Evolutionary conservation across 1,284 basidiomycete genomes (phyloP), one percentile per base, ranked within the genome.

Genomic region (Ceratobasidium sp.): DNA sequence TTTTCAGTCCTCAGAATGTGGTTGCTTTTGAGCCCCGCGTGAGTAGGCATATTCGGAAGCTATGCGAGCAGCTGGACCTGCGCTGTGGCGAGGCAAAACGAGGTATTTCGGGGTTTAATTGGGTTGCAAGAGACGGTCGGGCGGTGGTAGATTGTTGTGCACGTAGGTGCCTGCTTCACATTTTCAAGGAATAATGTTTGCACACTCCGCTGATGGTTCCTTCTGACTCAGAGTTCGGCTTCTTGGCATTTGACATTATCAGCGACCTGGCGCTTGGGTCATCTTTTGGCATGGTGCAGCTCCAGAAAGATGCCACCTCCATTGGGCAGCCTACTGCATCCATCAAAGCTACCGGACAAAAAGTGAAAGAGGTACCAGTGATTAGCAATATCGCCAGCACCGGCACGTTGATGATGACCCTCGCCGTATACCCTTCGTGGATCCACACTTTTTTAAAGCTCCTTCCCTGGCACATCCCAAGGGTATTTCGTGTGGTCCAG

Each of bases 281-380:
- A 67, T 74, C 81, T 2, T 81, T 84, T 68, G 82, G 81, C 17
- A 84, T 84, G 82, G 73, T 84, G 29, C 78, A 29, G 5, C 6
- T 13, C 10, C 52, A 54, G 32, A 29, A 20, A 5, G 52, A 54
- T 17, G 13, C 29, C 4, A 32, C 52, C 2, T 31, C 52, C 10
- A 32, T 31, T 12, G 5, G 13, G 13, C 17, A n/a, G 22, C 4
- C 42, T 4, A 45, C 42, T 20, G 42, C 17, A 45, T 17, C n/a
- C n/a, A n/a, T n/a, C n/a, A n/a, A n/a, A n/a, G n/a, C n/a, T n/a
- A n/a, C 38, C 17, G 38, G 17, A 40, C 8, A 17, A 40, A 40
- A 40, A 8, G 38, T 40, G 17, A 17, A 40, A 17, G 38, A 17
- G 38, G 38, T 45, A n/a, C 42, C 42, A 4, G 22, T 45, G 17